Evolutionary conservation across 306 rosid genomes (phyloP).

Genomic region (Trifolium subterraneum): DNA sequence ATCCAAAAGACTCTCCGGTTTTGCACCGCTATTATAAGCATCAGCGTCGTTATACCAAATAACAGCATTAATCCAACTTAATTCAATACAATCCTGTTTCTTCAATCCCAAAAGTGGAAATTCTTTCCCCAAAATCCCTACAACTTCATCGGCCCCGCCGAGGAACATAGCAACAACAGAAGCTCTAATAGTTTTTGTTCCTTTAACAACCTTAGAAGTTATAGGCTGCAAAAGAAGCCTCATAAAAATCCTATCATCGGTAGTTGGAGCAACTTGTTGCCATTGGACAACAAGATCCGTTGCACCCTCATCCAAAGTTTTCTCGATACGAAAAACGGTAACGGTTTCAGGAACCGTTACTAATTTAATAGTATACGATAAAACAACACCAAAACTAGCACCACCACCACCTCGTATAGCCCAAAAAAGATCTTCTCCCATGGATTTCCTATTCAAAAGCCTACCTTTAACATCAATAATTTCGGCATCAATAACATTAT

Average conservation of each 20-base stretch:
- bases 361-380: slow-evolving; percentile 44
- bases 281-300: slow-evolving; percentile 50
- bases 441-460: slow-evolving; percentile 29
- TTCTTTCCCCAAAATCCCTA: slow-evolving; percentile 39
- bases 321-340: slow-evolving; percentile 38
- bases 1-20: slow-evolving; percentile 41
- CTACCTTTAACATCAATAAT: slow-evolving; percentile 49
- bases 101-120: slow-evolving; percentile 45
- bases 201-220: slow-evolving; percentile 31
- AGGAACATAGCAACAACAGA: slow-evolving; percentile 47
- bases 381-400: slow-evolving; percentile 49
- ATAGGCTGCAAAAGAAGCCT: slow-evolving; percentile 49
- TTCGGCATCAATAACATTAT: slow-evolving; percentile 40
- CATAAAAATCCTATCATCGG: slow-evolving; percentile 47
- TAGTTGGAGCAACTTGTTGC: slow-evolving; percentile 53
- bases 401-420: slow-evolving; percentile 54
- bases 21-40: slow-evolving; percentile 13
- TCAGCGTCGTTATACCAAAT: slow-evolving; percentile 39
- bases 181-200: slow-evolving; percentile 32
- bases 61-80: slow-evolving; percentile 51
- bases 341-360: slow-evolving; percentile 45
- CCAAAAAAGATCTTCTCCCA: slow-evolving; percentile 55
- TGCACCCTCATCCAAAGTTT: slow-evolving; percentile 42
- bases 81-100: slow-evolving; percentile 41
- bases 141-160: slow-evolving; percentile 43